Conservation (phyloP, 176 grass and related monocot genomes). For the Olyra latifolia region DNA sequence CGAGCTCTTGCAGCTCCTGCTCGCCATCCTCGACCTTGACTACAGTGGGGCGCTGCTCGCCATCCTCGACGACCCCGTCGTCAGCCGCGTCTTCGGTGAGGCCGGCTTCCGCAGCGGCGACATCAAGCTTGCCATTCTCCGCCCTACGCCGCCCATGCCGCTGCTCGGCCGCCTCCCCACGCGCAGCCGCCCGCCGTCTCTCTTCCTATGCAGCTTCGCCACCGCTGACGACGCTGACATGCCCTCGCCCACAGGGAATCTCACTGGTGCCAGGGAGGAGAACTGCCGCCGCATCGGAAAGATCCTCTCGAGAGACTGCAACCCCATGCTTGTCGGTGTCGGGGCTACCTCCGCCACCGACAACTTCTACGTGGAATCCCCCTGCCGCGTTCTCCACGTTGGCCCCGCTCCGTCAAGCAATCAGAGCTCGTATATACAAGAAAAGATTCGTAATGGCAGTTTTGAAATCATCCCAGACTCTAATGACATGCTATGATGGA, state of each 20-base stretch:
- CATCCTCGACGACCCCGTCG: slow-evolving; percentile 88
- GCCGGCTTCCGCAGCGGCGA: slow-evolving; percentile 71
- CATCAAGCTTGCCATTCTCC: slow-evolving; percentile 80
- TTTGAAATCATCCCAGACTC: too few species aligned
- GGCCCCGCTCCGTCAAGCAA: slow-evolving; percentile 15
- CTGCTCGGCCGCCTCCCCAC: slow-evolving; percentile 35
- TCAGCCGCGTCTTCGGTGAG: slow-evolving; percentile 91
- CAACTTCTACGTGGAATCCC: slow-evolving; percentile 41
- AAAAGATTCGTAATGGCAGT: too few species aligned
- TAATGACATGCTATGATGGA: too few species aligned
- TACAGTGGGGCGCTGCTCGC: too few species aligned
- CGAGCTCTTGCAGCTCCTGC: slow-evolving; percentile 71
- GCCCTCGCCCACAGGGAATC: slow-evolving; percentile 33
- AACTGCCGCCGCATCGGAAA: slow-evolving; percentile 68
- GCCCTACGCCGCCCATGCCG: slow-evolving; percentile 61
- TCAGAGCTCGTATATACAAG: slow-evolving; percentile 15
- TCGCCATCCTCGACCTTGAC: too few species aligned
- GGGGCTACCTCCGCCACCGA: slow-evolving; percentile 60
- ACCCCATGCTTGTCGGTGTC: slow-evolving; percentile 88
- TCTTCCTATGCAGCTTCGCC: slow-evolving; percentile 88
- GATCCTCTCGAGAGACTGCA: slow-evolving; percentile 65
- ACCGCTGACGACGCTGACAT: slow-evolving; percentile 56
- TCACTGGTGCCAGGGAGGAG: slow-evolving; percentile 43
- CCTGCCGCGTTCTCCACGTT: slow-evolving; percentile 50
- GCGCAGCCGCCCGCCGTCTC: slow-evolving; percentile 58